phyloP scores from a whole-genome alignment of 495 filamentous ascomycete species.

The Penicillium dipodomyicola region DNA sequence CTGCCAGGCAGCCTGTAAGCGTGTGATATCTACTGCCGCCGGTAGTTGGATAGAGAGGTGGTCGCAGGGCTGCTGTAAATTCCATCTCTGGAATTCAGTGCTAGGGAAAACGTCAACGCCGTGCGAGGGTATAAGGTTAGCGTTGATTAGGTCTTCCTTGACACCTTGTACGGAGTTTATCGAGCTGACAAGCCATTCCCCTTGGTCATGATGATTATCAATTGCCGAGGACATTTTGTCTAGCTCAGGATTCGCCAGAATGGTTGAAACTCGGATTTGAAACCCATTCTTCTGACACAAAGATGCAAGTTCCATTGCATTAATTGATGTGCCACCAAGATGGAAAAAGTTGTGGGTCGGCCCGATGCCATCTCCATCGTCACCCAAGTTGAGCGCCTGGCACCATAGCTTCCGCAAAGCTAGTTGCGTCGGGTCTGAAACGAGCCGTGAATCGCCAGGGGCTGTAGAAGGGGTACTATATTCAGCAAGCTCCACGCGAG shows the following conservation, averaged over 20 bases:
- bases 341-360: slow-evolving; percentile 1
- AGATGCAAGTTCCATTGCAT: neutral
- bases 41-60: neutral
- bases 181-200: neutral
- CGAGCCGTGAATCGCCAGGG: neutral
- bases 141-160: neutral
- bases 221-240: neutral
- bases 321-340: neutral
- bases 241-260: neutral
- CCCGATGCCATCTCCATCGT: neutral
- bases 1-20: neutral
- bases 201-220: neutral
- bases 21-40: neutral
- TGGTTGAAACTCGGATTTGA: neutral
- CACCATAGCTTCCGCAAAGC: slow-evolving; percentile 1
- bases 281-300: slow-evolving; percentile 1
- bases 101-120: neutral
- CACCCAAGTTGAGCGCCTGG: neutral
- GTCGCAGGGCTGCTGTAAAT: neutral
- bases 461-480: neutral
- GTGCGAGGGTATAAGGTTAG: neutral
- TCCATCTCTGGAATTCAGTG: slow-evolving; percentile 3
- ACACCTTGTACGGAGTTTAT: neutral
- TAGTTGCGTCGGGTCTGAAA: neutral
- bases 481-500: neutral